Conservation (phyloP, 148 eudicot genomes). For the Limonium bicolor region DNA sequence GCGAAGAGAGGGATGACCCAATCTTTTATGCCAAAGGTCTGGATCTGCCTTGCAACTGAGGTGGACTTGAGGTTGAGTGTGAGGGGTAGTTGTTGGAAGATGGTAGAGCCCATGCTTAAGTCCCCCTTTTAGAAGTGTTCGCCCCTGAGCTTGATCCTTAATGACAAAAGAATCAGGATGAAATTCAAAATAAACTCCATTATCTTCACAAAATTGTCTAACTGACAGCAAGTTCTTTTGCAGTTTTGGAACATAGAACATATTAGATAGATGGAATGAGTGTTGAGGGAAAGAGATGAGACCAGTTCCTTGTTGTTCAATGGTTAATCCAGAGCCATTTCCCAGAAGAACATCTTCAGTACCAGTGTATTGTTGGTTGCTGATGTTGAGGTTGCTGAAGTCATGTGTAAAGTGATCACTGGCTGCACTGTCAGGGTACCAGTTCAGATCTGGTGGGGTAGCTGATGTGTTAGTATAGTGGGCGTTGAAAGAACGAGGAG, state of each 20-base stretch:
- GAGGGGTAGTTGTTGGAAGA: not conserved
- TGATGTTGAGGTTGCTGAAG: too few relatives aligned
- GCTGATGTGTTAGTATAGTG: not conserved
- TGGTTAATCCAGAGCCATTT: not conserved
- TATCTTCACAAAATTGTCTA: not conserved
- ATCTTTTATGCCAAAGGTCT: not conserved
- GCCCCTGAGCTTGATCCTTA: not conserved
- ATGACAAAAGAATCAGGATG: not conserved
- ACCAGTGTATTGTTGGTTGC: not conserved
- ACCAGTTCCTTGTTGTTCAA: not conserved
- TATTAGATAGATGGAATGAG: not conserved
- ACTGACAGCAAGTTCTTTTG: not conserved
- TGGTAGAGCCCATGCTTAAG: too few relatives aligned
- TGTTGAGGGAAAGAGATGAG: not conserved
- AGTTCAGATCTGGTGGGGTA: too few relatives aligned
- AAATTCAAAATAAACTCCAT: not conserved
- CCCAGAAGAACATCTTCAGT: not conserved
- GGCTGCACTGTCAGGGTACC: not conserved
- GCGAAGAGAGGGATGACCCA: not conserved
- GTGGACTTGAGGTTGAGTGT: not conserved
- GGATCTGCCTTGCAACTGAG: not conserved
- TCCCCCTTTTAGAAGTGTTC: not conserved
- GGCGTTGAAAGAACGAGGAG: not conserved
- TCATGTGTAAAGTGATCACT: not conserved
- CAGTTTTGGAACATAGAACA: not conserved